Evolutionary conservation across 345 rosid genomes (phyloP), one percentile per base, ranked within the genome.

Genomic region (Ceriops zippeliana): DNA sequence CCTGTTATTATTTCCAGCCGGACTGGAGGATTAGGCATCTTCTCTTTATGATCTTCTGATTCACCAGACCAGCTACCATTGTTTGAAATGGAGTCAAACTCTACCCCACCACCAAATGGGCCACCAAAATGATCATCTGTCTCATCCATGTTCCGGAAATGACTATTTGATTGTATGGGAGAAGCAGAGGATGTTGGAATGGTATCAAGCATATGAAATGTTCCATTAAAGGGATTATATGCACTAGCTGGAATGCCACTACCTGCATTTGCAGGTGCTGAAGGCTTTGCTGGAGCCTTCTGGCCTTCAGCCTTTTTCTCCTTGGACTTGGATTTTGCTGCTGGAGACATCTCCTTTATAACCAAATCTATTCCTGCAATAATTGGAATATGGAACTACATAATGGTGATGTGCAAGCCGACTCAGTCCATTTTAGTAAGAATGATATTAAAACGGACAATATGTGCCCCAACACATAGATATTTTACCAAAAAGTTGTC

Each of bases 41-140:
- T 90, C 57, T 92, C 91, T 81, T 92, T 87, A n/a, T 85, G 96
- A 63, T 92, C 96, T 86, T 92, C 98, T 0, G 98, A 92, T 71
- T 92, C 98, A 34, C 98, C 92, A 11, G 98, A 92, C 81, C 95
- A 90, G 84, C 98, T 92, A 78, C 83, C 95, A 30, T 86, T 92
- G 54, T 92, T 92, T 8, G 98, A 92, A 62, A 90, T 73, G 27
- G 90, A 83, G 83, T 92, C 98, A 78, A 80, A 88, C 70, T 90
- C 96, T 24, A 78, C 63, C 75, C 88, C 92, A 74, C 62, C 75
- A 22, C 84, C 89, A 42, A 31, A 63, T 2, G 82, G 63, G 21
- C 83, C 81, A 52, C 83, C 70, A 31, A 54, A 66, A 63, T 86
- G 83, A 67, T 85, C 92, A 62, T 90, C 92, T 20, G 81, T 78